Evolutionary conservation across 495 filamentous ascomycete species (phyloP), one percentile per base, ranked within the genome.

Genomic region (Penicillium subrubescens): DNA sequence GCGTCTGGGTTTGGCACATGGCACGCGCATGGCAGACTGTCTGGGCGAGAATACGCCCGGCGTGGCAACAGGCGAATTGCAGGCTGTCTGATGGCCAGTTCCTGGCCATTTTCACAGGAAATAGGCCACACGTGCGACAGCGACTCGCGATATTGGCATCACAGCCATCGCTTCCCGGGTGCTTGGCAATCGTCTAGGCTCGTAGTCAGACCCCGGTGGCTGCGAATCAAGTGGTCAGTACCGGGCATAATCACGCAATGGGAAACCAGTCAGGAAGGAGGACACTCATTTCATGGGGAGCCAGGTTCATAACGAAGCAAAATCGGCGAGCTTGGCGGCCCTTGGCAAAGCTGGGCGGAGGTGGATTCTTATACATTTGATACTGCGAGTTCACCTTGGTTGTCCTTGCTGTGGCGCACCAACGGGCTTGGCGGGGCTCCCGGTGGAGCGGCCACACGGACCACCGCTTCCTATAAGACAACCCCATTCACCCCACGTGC

Each of bases 291-390:
- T 51, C 27, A 3, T 33, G n/a, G 23, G 1, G 41, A 57, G 65
- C 25, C 29, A 27, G 17, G 27, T 17, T 23, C 34, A 17, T 17
- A 37, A 34, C 27, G 58, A 66, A 66, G 61, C 63, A 59, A 64
- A 65, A 57, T 66, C 55, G 60, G 63, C 53, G 57, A 64, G 44
- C 67, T 66, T 69, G 67, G 67, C 67, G 54, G 57, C 55, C 57
- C 67, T 69, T 69, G 67, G 67, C 67, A 63, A 57, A 55, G 37
- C 62, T 68, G 62, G 62, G 59, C 63, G 31, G 50, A 43, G 57
- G 58, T n/a, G 11, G 29, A 8, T 12, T 55, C 57, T 57, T 48
- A 25, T 65, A 53, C 15, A 17, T 43, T 57, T 50, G 55, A 58
- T 43, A 44, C 59, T 58, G n/a, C 25, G 29, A 35, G 25, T 4